Evolutionary conservation across 2,329 filamentous ascomycete genomes (phyloP).

Genomic region (Hypoxylon sp.): DNA sequence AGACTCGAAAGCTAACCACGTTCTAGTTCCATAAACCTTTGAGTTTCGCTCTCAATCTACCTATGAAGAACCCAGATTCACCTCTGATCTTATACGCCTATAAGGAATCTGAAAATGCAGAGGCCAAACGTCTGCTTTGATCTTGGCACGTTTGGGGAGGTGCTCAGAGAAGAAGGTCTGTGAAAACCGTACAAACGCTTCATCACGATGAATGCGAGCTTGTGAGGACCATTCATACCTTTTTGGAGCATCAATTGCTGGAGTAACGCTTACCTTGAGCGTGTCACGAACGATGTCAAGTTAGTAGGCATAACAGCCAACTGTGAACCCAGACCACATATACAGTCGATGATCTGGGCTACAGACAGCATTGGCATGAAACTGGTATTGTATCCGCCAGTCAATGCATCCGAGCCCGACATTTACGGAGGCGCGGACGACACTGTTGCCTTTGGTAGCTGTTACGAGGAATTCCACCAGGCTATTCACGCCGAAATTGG

Average conservation of each 20-base stretch:
- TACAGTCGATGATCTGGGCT: conserved; percentile 59
- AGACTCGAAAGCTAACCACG: neutral
- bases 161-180: conserved; percentile 52
- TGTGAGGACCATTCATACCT: conserved; percentile 57
- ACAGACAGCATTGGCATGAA: conserved; percentile 57
- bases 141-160: conserved; percentile 56
- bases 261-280: conserved; percentile 54
- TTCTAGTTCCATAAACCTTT: conserved; percentile 12
- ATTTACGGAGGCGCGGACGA: conserved; percentile 48
- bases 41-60: neutral
- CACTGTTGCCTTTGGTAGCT: conserved; percentile 53
- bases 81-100: conserved; percentile 57
- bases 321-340: conserved; percentile 55
- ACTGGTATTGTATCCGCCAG: conserved; percentile 53
- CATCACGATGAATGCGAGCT: conserved; percentile 57
- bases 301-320: conserved; percentile 58
- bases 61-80: conserved; percentile 23
- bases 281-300: conserved; percentile 53
- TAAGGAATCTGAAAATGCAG: conserved; percentile 53
- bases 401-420: conserved; percentile 42
- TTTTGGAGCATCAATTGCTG: conserved; percentile 56
- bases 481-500: conserved; percentile 57
- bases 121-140: conserved; percentile 57
- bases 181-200: conserved; percentile 56
- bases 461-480: conserved; percentile 51